phyloP scores from a whole-genome alignment of 371 early-diverging fungal species.

The Saksenaea vasiformis region DNA sequence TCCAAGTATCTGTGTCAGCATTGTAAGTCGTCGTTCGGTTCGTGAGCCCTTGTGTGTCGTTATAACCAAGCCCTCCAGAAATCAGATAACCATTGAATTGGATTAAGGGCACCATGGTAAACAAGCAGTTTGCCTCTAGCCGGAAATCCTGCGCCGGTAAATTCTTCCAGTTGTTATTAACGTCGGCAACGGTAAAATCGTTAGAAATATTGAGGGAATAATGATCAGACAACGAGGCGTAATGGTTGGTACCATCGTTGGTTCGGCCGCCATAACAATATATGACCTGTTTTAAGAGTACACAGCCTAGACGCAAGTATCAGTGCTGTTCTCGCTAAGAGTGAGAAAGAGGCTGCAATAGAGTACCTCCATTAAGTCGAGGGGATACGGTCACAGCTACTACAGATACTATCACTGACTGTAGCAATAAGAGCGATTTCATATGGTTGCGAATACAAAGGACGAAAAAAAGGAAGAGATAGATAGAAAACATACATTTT shows the following conservation, averaged over 20 bases:
- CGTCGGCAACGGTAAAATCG: background rate
- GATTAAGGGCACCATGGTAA: background rate
- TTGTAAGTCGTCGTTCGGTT: background rate
- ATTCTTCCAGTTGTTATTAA: background rate
- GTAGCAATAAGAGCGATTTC: background rate
- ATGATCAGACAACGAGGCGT: background rate
- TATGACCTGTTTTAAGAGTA: background rate
- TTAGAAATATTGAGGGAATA: background rate
- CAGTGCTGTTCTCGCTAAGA: background rate
- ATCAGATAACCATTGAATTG: background rate
- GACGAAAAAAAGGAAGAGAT: no score
- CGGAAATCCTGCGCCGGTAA: background rate
- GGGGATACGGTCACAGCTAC: background rate
- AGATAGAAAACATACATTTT: no score
- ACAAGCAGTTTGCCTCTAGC: background rate
- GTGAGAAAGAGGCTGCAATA: background rate
- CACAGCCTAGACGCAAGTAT: conserved; percentile 3
- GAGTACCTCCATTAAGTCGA: background rate
- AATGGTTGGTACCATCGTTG: background rate
- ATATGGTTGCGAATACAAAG: no score
- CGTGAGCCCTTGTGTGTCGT: background rate
- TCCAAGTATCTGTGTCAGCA: conserved; percentile 8
- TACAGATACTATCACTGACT: background rate
- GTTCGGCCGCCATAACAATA: conserved; percentile 12
- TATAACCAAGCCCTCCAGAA: background rate